Evolutionary conservation across 176 grass and related monocot species (phyloP).

Genomic region (Oryza glaberrima): DNA sequence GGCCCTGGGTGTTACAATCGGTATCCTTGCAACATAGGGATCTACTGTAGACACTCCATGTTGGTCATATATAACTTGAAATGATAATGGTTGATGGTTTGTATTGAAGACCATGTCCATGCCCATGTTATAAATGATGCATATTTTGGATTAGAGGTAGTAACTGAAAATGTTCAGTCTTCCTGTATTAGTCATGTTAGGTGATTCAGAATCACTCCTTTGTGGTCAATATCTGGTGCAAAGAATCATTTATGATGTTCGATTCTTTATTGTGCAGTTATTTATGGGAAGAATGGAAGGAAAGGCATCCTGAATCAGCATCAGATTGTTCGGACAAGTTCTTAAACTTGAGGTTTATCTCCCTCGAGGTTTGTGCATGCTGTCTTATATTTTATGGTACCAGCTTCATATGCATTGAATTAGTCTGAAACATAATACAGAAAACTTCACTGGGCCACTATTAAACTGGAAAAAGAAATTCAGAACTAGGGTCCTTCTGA

Average conservation of each 20-base stretch:
- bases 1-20: not conserved
- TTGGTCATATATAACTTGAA: slow-evolving; percentile 2
- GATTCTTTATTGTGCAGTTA: slow-evolving; percentile 64
- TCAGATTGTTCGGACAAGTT: slow-evolving; percentile 71
- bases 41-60: not conserved
- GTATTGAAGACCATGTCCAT: not conserved
- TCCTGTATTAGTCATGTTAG: slow-evolving; percentile 12
- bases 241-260: slow-evolving; percentile 16
- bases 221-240: slow-evolving; percentile 27
- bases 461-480: not conserved
- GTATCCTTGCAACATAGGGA: not conserved
- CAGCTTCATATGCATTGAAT: not conserved
- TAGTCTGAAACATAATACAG: not conserved
- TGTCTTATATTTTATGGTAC: slow-evolving; percentile 8
- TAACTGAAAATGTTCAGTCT: slow-evolving; percentile 4
- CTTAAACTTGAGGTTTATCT: slow-evolving; percentile 86
- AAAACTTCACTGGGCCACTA: not conserved
- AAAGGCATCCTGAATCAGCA: slow-evolving; percentile 71
- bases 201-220: not conserved
- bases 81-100: not conserved
- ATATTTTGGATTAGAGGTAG: not conserved
- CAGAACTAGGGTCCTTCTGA: not conserved
- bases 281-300: slow-evolving; percentile 98
- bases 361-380: slow-evolving; percentile 82
- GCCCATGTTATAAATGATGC: not conserved